Percentiles rank a stretch among this genome's conserved stretches.
These are phyloP conservation scores for Inonotus obliquus DNA, from an alignment of 1,284 basidiomycete species.

Conservation along the genomic window DNA sequence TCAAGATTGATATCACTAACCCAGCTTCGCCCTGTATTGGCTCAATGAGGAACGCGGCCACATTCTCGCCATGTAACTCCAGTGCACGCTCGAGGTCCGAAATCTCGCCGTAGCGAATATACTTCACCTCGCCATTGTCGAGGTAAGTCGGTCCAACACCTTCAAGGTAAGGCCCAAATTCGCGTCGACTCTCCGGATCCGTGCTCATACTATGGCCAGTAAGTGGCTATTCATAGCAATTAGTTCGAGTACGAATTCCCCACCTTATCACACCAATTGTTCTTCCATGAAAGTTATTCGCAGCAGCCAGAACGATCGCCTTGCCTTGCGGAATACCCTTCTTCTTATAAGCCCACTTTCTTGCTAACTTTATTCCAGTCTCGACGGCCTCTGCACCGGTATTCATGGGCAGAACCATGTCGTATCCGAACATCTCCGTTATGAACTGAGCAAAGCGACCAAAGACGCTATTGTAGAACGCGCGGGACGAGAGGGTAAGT, in stretches of 20 bases:
- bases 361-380: conserved; percentile 78
- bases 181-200: conserved; percentile 83
- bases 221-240: neutral
- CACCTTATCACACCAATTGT: conserved; percentile 86
- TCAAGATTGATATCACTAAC: conserved; percentile 41
- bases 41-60: conserved; percentile 93
- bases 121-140: conserved; percentile 44
- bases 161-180: conserved; percentile 89
- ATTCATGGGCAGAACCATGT: conserved; percentile 99
- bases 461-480: conserved; percentile 94
- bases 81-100: conserved; percentile 83
- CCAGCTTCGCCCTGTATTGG: conserved; percentile 99
- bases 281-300: conserved; percentile 95
- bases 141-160: conserved; percentile 77
- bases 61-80: conserved; percentile 76
- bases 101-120: conserved; percentile 79
- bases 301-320: conserved; percentile 85
- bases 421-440: conserved; percentile 82
- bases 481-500: conserved; percentile 91
- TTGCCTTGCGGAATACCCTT: conserved; percentile 82
- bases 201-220: conserved; percentile 78
- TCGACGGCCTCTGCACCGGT: conserved; percentile 98
- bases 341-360: conserved; percentile 91
- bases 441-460: conserved; percentile 86
- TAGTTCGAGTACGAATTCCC: neutral